Base-by-base conservation (phyloP, 805 yeast genomes). In the Nakazawaea siamensis region DNA sequence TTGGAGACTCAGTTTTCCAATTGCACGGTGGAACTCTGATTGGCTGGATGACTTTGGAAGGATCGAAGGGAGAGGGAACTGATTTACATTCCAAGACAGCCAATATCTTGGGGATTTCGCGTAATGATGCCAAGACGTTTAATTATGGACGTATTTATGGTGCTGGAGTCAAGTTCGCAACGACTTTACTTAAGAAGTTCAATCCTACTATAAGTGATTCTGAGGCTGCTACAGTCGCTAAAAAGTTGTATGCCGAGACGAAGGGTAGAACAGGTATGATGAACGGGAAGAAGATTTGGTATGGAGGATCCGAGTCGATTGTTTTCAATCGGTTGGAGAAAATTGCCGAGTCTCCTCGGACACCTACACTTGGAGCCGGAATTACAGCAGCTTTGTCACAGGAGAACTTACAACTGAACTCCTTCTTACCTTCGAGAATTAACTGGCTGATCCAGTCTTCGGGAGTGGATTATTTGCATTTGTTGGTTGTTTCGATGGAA, bases 1-100 rank as follows among this genome's bases (percentile, higher is more conserved):
- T 90, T 21, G 97, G 98, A 3, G 99, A 92, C 53, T 79, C 97
- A 0, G 73, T 80, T 34, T 85, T 90, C 57, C 74, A 80, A 23
- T 62, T 83, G 17, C 99, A 92, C 55, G 99, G 98, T 5, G 94
- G 94, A 11, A 86, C 97, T 0, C 95, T 97, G 0, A 70, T 94
- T 36, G 97, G 97, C 0, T 94, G 98, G 98, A 94, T 92, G 99
- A 88, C 97, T 2, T 66, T 92, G 37, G 99, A 92, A 62, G 99
- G 99, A 14, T 77, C 90, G 4, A 92, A 92, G 58, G 66, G 63
- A 38, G 90, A 82, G 36, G 94, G 92, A 4, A 94, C 99, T 0
- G 99, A 92, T 59, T 60, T 94, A 41, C 99, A 92, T 53, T 86
- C 97, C 0, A 87, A 83, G 45, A 92, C 97, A 0, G 96, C 98